phyloP scores from a whole-genome alignment of 257 asterid genomes.

The Paraleonurus japonicus region DNA sequence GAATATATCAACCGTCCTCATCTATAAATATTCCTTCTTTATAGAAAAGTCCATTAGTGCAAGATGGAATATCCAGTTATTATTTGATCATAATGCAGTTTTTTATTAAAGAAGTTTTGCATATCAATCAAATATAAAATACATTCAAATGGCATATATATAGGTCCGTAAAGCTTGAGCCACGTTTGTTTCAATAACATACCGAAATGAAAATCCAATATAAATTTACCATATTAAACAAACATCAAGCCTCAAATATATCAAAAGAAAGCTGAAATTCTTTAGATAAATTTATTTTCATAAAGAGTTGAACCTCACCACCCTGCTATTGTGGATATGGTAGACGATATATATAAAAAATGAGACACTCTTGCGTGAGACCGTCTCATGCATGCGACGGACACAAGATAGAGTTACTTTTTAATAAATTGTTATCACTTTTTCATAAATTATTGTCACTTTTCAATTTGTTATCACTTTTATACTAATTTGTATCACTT shows the following conservation, averaged over 20 bases:
- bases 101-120: background rate
- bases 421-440: too few species aligned
- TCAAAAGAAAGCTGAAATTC: too few species aligned
- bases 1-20: slow-evolving; percentile 5
- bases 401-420: too few species aligned
- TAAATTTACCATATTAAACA: background rate
- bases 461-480: too few species aligned
- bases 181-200: background rate
- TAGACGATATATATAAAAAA: background rate
- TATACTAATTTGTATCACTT: too few species aligned
- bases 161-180: background rate
- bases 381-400: too few species aligned
- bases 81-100: background rate
- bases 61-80: slow-evolving; percentile 12
- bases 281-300: too few species aligned
- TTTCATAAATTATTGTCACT: too few species aligned
- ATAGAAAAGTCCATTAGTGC: background rate
- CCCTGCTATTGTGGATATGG: background rate
- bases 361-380: too few species aligned
- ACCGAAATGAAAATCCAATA: background rate
- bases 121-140: background rate
- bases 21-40: slow-evolving; percentile 19
- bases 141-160: background rate
- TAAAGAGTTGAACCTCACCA: background rate
- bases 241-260: too few species aligned